Evolutionary conservation across 164 flowering plant species (phyloP).

Genomic region (Malania oleifera): DNA sequence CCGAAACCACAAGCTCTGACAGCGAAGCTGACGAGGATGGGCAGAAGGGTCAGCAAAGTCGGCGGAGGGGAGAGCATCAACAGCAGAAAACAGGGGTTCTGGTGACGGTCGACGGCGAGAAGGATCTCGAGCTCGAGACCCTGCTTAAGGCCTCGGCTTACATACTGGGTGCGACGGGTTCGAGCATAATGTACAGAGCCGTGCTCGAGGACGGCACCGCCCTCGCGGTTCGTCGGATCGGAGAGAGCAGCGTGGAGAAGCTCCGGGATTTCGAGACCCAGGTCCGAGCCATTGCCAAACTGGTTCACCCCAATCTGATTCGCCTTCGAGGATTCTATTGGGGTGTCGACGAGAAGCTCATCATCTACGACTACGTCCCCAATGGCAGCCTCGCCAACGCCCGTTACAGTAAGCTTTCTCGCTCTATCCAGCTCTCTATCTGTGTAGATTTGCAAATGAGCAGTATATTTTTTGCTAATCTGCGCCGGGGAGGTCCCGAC

Average conservation of each 20-base stretch:
- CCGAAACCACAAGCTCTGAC: slow-evolving; percentile 17
- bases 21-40: slow-evolving; percentile 15
- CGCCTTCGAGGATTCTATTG: slow-evolving; percentile 81
- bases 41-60: slow-evolving; percentile 8
- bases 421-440: background rate
- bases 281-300: slow-evolving; percentile 61
- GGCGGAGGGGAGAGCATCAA: slow-evolving; percentile 13
- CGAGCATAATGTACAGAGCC: slow-evolving; percentile 93
- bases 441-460: slow-evolving; percentile 10
- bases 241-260: slow-evolving; percentile 59
- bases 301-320: slow-evolving; percentile 85
- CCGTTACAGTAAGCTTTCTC: slow-evolving; percentile 59
- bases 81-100: slow-evolving; percentile 38
- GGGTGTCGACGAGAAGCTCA: slow-evolving; percentile 90
- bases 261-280: slow-evolving; percentile 77
- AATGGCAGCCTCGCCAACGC: slow-evolving; percentile 87
- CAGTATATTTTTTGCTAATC: slow-evolving; percentile 3
- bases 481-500: slow-evolving; percentile 10
- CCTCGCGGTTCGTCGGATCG: slow-evolving; percentile 61
- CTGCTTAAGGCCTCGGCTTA: slow-evolving; percentile 90
- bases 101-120: slow-evolving; percentile 71
- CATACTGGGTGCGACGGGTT: slow-evolving; percentile 79
- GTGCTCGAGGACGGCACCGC: slow-evolving; percentile 59
- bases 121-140: slow-evolving; percentile 74
- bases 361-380: slow-evolving; percentile 85